A percentile compares a stretch with the other conserved stretches of the same genome.
phyloP scores from a whole-genome alignment of 1,284 basidiomycete genomes.

The Sporisorium sorghi region DNA sequence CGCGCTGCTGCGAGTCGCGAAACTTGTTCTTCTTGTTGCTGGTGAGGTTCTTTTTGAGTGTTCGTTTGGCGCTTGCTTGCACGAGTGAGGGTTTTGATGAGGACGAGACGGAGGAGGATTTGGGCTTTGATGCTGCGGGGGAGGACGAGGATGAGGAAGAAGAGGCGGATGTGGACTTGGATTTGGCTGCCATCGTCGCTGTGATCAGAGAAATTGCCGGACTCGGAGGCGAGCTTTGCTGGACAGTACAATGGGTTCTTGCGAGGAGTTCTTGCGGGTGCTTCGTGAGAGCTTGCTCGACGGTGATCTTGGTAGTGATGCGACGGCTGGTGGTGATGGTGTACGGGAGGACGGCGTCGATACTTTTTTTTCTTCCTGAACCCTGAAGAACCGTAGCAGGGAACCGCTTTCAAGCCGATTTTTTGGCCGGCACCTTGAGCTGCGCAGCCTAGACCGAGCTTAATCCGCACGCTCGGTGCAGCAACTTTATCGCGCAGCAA shows the following conservation, averaged over 20 bases:
- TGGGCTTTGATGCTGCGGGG: not conserved
- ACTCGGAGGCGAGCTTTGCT: too few species aligned
- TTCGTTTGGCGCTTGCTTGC: slow-evolving; percentile 23
- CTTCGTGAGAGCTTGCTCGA: not conserved
- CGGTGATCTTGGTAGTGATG: not conserved
- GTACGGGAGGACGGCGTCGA: not conserved
- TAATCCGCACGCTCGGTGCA: not conserved
- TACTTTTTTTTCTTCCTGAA: slow-evolving; percentile 1
- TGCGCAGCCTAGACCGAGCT: too few species aligned
- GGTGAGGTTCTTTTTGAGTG: not conserved
- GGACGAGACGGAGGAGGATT: too few species aligned
- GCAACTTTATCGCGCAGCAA: not conserved
- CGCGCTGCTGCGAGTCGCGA: slow-evolving; percentile 23
- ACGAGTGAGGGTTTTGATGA: too few species aligned
- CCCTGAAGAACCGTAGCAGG: not conserved
- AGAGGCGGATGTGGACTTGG: too few species aligned
- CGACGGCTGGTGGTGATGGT: not conserved
- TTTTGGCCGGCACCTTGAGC: slow-evolving; percentile 3
- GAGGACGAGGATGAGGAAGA: slow-evolving; percentile 1
- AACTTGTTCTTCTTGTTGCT: slow-evolving; percentile 26
- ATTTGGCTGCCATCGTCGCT: slow-evolving; percentile 16
- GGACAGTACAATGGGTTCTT: too few species aligned
- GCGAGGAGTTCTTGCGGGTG: not conserved
- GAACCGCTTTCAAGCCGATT: not conserved
- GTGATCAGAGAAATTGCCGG: not conserved